Conservation (phyloP, 495 filamentous ascomycete species). For the Penicillium riverlandense region DNA sequence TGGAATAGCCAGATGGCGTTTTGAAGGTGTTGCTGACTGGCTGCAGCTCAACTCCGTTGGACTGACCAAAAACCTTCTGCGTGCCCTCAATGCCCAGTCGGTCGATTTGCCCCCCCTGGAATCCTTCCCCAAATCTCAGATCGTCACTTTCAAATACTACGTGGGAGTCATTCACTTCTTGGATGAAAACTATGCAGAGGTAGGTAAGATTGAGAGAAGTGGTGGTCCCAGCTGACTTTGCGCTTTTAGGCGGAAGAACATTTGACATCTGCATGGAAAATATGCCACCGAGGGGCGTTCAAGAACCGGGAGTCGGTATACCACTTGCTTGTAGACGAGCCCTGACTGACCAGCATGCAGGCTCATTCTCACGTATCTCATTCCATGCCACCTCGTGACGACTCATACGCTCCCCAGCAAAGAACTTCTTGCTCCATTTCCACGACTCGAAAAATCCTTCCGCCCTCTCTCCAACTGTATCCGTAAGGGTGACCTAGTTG, state of each 20-base stretch:
- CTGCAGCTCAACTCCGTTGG: conserved; percentile 67
- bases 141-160: conserved; percentile 96
- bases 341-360: conserved; percentile 37
- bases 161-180: conserved; percentile 82
- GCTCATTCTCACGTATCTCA: conserved; percentile 89
- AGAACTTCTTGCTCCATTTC: conserved; percentile 63
- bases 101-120: conserved; percentile 70
- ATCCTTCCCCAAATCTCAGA: conserved; percentile 76
- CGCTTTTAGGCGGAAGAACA: conserved; percentile 63
- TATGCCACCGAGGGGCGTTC: conserved; percentile 62
- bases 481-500: conserved; percentile 69
- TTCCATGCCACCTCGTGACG: conserved; percentile 84
- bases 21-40: no score
- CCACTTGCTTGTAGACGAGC: not conserved
- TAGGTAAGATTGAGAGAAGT: conserved; percentile 19
- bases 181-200: conserved; percentile 81
- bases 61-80: conserved; percentile 86
- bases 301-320: conserved; percentile 70
- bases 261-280: conserved; percentile 66
- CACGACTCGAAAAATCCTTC: conserved; percentile 73
- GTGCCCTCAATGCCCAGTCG: conserved; percentile 63
- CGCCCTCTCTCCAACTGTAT: conserved; percentile 69
- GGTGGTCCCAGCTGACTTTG: conserved; percentile 11
- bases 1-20: not conserved
- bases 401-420: conserved; percentile 73